These are phyloP conservation scores for Astragalus membranaceus DNA, from an alignment of 306 rosid species.

Conservation along the genomic window DNA sequence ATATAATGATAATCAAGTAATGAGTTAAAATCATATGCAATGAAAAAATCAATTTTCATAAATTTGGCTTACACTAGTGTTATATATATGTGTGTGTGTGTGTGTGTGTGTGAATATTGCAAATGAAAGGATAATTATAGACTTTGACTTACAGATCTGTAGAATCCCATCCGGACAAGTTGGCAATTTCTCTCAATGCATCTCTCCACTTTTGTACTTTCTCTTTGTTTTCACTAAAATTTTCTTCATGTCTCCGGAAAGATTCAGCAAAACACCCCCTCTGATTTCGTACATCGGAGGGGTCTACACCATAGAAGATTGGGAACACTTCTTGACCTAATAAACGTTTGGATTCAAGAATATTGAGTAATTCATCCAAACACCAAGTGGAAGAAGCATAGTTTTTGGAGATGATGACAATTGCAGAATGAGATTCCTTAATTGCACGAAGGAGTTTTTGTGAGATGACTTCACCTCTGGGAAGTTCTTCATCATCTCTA, in stretches of 20 bases:
- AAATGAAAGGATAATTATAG: too few species aligned
- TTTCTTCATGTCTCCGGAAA: background rate
- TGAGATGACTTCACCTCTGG: slow-evolving; percentile 15
- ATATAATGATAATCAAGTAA: too few species aligned
- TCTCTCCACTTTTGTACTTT: slow-evolving; percentile 17
- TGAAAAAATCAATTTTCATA: too few species aligned
- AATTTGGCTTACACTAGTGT: too few species aligned
- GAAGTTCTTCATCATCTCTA: slow-evolving; percentile 1
- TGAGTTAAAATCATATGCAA: background rate
- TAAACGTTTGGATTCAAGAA: background rate
- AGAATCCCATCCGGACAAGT: slow-evolving; percentile 15
- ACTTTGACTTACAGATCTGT: background rate
- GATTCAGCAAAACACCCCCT: slow-evolving; percentile 13
- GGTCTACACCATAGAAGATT: slow-evolving; percentile 10
- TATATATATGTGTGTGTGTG: too few species aligned
- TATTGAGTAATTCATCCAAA: slow-evolving; percentile 19
- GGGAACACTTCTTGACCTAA: background rate
- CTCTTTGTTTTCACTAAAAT: background rate
- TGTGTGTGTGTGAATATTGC: too few species aligned
- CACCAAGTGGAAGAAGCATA: slow-evolving; percentile 23
- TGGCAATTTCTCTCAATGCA: slow-evolving; percentile 7
- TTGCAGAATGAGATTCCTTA: slow-evolving; percentile 10
- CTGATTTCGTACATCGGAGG: slow-evolving; percentile 14
- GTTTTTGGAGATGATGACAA: slow-evolving; percentile 14
- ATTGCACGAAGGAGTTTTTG: background rate